Evolutionary conservation across 352 stramenopile species (phyloP), one percentile per base, ranked within the genome.

Genomic region (Phytophthora pistaciae): DNA sequence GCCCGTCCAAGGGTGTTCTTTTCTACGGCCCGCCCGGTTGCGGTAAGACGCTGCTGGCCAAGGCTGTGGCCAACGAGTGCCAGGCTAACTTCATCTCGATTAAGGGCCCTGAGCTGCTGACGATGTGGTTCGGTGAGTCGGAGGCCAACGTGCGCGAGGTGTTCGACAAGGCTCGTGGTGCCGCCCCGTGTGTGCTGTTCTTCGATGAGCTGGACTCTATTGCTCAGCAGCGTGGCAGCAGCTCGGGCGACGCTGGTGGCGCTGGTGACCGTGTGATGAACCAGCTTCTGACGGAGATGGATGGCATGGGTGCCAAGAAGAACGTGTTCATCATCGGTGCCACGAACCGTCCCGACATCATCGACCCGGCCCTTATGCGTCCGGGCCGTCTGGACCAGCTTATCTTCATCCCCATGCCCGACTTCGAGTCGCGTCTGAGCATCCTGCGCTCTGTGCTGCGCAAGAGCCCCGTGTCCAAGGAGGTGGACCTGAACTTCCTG

Each of bases 171-270:
- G 98, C 98, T 16, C 93, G 98, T 60, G 91, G 92, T 40, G 97
- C 98, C 21, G 97, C 97, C 50, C 98, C 98, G 18, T 99, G 97
- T 83, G 97, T 99, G 31, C 83, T 99, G 13, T 99, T 99, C 87
- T 99, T 99, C 77, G 98, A 99, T 88, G 98, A 99, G 82, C 83
- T 99, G 49, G 98, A 99, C 88, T 99, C 97, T 33, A 99, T 99
- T 70, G 98, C 98, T 5, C 94, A 99, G 73, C 94, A 98, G 71
- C 93, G 98, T 83, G 98, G 98, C 56, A 97, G 92, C 74, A 97
- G 82, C 60, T 80, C 84, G 7, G 98, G 98, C 46, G 98, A 99
- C 79, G 97, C 97, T 54, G 97, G 98, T 64, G 98, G 98, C 72
- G 98, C 98, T 33, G 97, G 95, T 52, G 98, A 99, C 83, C 97